Conservation (phyloP, 2,329 filamentous ascomycete genomes). For the Neopestalotiopsis sp. region DNA sequence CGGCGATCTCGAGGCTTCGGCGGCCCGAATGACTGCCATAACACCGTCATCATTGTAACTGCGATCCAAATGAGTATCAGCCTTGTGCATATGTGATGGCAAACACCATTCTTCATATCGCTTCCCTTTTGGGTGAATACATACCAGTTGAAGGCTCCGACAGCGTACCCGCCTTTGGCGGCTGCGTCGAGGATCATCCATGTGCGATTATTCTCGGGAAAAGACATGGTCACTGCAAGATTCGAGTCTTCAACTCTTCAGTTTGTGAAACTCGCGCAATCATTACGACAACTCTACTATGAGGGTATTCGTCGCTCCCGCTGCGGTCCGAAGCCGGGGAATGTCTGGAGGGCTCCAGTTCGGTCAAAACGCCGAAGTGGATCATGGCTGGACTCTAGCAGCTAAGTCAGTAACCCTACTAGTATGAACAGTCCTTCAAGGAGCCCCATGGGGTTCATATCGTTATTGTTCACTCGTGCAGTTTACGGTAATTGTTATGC, state of each 20-base stretch:
- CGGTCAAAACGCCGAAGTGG: neutral
- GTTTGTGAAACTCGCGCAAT: neutral
- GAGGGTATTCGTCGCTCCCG: neutral
- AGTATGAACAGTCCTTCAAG: too few species aligned
- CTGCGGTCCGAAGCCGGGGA: neutral
- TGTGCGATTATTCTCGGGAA: slow-evolving; percentile 28
- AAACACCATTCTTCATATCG: neutral
- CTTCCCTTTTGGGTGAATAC: neutral
- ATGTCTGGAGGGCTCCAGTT: neutral
- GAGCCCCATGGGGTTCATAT: too few species aligned
- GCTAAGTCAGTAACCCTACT: too few species aligned
- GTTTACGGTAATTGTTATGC: too few species aligned
- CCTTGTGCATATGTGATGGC: too few species aligned
- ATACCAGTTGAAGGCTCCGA: slow-evolving; percentile 50
- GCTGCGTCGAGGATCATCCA: slow-evolving; percentile 51
- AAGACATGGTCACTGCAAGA: neutral
- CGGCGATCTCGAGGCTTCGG: slow-evolving; percentile 62
- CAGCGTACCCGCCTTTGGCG: slow-evolving; percentile 49
- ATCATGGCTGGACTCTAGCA: too few species aligned
- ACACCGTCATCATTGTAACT: slow-evolving; percentile 67
- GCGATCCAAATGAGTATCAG: neutral
- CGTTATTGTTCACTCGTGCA: too few species aligned
- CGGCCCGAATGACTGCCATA: slow-evolving; percentile 64
- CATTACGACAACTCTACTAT: neutral
- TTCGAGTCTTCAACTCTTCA: neutral